These are phyloP conservation scores for Trichosporon sp. DNA, from an alignment of 1,284 basidiomycete genomes.

Conservation along the genomic window DNA sequence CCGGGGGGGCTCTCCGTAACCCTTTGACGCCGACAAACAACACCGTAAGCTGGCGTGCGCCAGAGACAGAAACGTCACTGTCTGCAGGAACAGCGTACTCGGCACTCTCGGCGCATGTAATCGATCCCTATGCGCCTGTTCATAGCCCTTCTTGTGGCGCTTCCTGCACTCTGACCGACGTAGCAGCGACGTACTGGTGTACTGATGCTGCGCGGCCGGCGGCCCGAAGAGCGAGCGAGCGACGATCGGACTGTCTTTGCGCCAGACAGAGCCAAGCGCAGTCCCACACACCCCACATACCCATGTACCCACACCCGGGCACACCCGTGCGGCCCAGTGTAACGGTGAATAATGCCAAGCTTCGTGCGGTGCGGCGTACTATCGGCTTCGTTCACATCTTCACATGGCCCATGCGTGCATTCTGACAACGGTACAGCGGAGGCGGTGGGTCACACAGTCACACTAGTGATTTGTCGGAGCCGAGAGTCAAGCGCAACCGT, in stretches of 20 bases:
- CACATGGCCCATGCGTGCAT: background rate
- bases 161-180: background rate
- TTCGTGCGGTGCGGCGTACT: slow-evolving; percentile 1
- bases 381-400: background rate
- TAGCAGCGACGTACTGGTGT: background rate
- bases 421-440: background rate
- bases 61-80: background rate
- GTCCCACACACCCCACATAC: no score
- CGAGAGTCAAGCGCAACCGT: background rate
- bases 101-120: background rate
- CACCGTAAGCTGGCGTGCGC: no score
- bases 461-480: background rate
- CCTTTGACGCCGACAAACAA: background rate
- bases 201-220: background rate
- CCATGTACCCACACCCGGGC: no score
- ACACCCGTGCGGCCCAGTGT: background rate
- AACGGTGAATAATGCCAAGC: background rate
- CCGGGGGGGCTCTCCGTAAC: no score
- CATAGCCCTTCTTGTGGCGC: background rate
- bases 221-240: background rate
- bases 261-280: no score
- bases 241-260: background rate
- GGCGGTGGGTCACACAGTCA: slow-evolving; percentile 1
- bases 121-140: background rate
- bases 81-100: no score